Evolutionary conservation across 2,329 filamentous ascomycete genomes (phyloP).

Genomic region (Cladosporium velox): DNA sequence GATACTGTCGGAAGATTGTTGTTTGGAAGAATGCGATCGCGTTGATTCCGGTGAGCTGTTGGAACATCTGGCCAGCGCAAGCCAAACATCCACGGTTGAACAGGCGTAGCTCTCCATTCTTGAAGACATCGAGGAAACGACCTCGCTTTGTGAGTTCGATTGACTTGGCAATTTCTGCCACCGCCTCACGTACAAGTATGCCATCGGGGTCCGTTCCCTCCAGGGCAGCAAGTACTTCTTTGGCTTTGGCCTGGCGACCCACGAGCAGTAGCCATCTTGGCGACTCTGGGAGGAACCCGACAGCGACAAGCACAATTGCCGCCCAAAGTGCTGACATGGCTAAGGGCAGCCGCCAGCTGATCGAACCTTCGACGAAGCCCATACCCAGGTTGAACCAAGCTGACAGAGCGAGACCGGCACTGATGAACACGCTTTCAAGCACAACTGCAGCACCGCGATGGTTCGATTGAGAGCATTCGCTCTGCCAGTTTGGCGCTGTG

Average conservation of each 20-base stretch:
- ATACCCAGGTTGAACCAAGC: slow-evolving; percentile 52
- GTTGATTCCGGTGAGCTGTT: slow-evolving; percentile 53
- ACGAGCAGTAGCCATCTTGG: slow-evolving; percentile 2
- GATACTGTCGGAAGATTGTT: slow-evolving; percentile 34
- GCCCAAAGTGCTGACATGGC: slow-evolving; percentile 49
- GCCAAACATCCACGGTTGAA: slow-evolving; percentile 53
- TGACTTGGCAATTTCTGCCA: slow-evolving; percentile 52
- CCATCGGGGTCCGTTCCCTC: slow-evolving; percentile 42
- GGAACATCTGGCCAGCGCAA: slow-evolving; percentile 53
- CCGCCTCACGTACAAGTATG: slow-evolving; percentile 44
- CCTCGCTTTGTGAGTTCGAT: slow-evolving; percentile 46
- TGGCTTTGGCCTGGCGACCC: slow-evolving; percentile 19
- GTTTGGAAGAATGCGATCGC: slow-evolving; percentile 33
- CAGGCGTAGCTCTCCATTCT: slow-evolving; percentile 53
- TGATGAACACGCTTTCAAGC: slow-evolving; percentile 50
- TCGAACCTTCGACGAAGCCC: slow-evolving; percentile 41
- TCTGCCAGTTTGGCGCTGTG: slow-evolving; percentile 52
- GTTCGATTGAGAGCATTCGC: slow-evolving; percentile 42
- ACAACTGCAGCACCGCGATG: slow-evolving; percentile 46
- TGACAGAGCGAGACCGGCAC: slow-evolving; percentile 48
- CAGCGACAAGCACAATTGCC: neutral
- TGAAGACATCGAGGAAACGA: slow-evolving; percentile 48
- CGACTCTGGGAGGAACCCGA: neutral
- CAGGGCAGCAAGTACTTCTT: slow-evolving; percentile 41
- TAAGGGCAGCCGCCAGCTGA: slow-evolving; percentile 48